These are phyloP conservation scores for Cnidoscolus chayamansa DNA, from an alignment of 441 rosid species.

Conservation along the genomic window DNA sequence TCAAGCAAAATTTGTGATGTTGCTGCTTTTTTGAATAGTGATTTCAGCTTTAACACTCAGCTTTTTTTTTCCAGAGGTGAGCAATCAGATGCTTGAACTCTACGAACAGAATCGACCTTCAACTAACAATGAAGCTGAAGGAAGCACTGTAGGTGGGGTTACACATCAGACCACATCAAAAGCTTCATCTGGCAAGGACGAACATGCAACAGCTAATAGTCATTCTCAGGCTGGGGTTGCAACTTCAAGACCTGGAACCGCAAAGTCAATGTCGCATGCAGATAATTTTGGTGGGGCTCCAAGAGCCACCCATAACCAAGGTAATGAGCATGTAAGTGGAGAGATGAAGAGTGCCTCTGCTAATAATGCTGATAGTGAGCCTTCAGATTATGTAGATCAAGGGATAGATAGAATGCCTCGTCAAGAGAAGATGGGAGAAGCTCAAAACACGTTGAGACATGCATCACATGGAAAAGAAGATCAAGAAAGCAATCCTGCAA, in stretches of 20 bases:
- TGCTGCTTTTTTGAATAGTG: not conserved
- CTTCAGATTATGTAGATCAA: slow-evolving; percentile 26
- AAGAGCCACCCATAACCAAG: slow-evolving; percentile 36
- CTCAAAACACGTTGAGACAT: slow-evolving; percentile 15
- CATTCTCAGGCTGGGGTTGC: slow-evolving; percentile 28
- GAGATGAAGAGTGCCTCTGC: slow-evolving; percentile 35
- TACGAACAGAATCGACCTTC: slow-evolving; percentile 80
- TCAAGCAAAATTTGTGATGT: not conserved
- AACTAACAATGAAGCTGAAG: slow-evolving; percentile 71
- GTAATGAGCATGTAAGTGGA: slow-evolving; percentile 45
- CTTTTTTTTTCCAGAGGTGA: slow-evolving; percentile 61
- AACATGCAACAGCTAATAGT: slow-evolving; percentile 22
- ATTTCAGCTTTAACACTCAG: slow-evolving; percentile 10
- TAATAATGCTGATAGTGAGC: slow-evolving; percentile 31
- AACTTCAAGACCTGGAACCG: slow-evolving; percentile 25
- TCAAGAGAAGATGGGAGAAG: slow-evolving; percentile 22
- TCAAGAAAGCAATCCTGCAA: slow-evolving; percentile 37
- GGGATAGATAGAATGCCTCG: slow-evolving; percentile 27
- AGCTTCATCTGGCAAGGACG: slow-evolving; percentile 37
- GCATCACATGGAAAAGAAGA: slow-evolving; percentile 29
- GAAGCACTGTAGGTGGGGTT: slow-evolving; percentile 54
- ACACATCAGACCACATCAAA: slow-evolving; percentile 42
- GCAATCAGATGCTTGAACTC: slow-evolving; percentile 94
- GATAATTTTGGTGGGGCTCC: slow-evolving; percentile 46
- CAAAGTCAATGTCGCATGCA: slow-evolving; percentile 30